Conservation (phyloP, 768 basidiomycete species). For the Phlebiopsis flavidoalba region DNA sequence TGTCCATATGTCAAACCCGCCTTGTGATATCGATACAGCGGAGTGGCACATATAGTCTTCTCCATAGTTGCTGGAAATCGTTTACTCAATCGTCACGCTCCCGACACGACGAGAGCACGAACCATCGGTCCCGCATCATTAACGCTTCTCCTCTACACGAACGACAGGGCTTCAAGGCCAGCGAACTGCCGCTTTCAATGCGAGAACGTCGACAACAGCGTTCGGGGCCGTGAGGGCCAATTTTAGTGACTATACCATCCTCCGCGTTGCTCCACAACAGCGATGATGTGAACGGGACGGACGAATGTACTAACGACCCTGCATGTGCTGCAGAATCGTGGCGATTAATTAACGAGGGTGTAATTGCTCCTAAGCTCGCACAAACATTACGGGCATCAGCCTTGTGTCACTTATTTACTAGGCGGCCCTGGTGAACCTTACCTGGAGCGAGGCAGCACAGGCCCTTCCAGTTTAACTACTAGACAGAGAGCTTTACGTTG, state of each 20-base stretch:
- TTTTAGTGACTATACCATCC: background rate
- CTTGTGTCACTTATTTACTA: background rate
- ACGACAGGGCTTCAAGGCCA: background rate
- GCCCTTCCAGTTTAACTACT: background rate
- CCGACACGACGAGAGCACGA: conserved; percentile 2
- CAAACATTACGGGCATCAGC: background rate
- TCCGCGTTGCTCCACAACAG: no score
- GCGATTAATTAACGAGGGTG: background rate
- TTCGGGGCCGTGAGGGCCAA: background rate
- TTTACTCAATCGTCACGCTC: background rate
- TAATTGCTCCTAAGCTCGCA: background rate
- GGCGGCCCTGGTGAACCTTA: background rate
- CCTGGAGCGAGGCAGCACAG: background rate
- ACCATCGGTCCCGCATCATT: background rate
- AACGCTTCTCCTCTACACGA: background rate
- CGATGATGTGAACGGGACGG: background rate
- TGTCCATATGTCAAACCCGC: background rate
- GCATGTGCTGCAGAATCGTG: background rate
- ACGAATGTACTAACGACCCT: background rate
- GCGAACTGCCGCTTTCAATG: background rate
- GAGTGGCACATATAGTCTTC: background rate
- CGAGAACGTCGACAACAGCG: background rate
- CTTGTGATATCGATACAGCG: background rate
- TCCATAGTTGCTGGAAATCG: background rate
- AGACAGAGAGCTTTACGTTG: background rate